A percentile compares a stretch with the other conserved stretches of the same genome.
Evolutionary conservation across 2,329 filamentous ascomycete species (phyloP).

Genomic region (Ophiostoma novo-ulmi): DNA sequence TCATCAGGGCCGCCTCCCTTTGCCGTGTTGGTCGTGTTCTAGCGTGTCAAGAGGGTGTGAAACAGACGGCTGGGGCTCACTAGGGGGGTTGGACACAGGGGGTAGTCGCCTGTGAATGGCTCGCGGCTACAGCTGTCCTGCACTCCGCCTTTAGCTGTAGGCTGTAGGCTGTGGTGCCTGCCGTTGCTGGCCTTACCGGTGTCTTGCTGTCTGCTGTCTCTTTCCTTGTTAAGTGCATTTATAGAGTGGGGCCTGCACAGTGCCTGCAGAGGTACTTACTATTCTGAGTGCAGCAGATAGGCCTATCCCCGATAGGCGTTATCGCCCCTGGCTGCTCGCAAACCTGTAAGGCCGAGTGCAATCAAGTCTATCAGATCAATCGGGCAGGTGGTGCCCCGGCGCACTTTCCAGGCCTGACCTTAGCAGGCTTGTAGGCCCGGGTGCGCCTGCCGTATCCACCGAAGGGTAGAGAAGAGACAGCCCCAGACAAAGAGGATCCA

Average conservation of each 20-base stretch:
- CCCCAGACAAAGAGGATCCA: not conserved
- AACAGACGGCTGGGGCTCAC: not conserved
- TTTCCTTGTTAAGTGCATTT: not conserved
- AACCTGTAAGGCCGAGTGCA: not conserved
- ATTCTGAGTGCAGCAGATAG: not conserved
- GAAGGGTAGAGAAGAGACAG: not conserved
- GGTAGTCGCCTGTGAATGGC: not conserved
- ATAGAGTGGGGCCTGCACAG: slow-evolving; percentile 1
- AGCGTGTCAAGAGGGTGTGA: slow-evolving; percentile 7
- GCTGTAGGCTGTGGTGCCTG: not conserved
- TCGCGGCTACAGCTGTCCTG: not conserved
- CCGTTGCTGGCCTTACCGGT: too few relatives aligned
- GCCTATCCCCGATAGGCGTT: not conserved
- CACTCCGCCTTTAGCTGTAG: not conserved
- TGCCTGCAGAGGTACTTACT: not conserved
- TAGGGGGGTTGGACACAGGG: not conserved
- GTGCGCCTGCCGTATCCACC: slow-evolving; percentile 3
- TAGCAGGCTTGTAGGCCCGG: not conserved
- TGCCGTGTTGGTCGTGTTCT: not conserved
- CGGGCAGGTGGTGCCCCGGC: not conserved
- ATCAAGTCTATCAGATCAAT: not conserved
- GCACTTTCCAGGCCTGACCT: not conserved
- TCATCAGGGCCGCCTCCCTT: not conserved
- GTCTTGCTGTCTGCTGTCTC: too few relatives aligned
- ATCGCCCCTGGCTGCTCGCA: not conserved